These are phyloP conservation scores for Ramichloridium luteum DNA, from an alignment of 2,329 filamentous ascomycete species.

Conservation along the genomic window DNA sequence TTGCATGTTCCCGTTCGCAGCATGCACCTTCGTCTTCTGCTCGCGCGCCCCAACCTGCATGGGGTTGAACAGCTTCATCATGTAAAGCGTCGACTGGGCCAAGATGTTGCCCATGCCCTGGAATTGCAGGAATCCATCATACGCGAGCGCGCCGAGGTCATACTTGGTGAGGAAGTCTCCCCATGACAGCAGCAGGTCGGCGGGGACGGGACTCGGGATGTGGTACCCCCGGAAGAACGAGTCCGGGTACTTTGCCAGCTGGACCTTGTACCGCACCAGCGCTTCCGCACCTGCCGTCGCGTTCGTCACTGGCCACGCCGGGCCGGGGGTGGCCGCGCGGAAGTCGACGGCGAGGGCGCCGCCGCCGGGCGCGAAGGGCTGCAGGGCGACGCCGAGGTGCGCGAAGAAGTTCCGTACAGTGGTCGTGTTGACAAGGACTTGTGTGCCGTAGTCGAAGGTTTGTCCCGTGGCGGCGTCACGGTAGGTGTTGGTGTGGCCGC, in stretches of 20 bases:
- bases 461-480: conserved; percentile 25
- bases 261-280: conserved; percentile 19
- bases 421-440: conserved; percentile 30
- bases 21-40: conserved; percentile 1
- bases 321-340: no score
- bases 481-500: conserved; percentile 34
- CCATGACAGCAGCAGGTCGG: conserved; percentile 37
- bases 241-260: conserved; percentile 24
- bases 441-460: conserved; percentile 28
- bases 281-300: no score
- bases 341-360: no score
- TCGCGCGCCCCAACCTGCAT: conserved; percentile 4
- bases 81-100: conserved; percentile 33
- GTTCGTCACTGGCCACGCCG: no score
- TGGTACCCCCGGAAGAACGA: conserved; percentile 16
- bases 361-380: no score
- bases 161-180: conserved; percentile 39
- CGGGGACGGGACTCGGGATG: conserved; percentile 32
- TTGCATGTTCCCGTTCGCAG: conserved; percentile 14
- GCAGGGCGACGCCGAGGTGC: no score
- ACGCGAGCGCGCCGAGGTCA: conserved; percentile 31
- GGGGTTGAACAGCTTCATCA: conserved; percentile 28
- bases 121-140: conserved; percentile 30
- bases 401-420: conserved; percentile 34
- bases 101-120: conserved; percentile 36